Evolutionary conservation across 495 filamentous ascomycete genomes (phyloP), one percentile per base, ranked within the genome.

Genomic region (Penicillium goetzii): DNA sequence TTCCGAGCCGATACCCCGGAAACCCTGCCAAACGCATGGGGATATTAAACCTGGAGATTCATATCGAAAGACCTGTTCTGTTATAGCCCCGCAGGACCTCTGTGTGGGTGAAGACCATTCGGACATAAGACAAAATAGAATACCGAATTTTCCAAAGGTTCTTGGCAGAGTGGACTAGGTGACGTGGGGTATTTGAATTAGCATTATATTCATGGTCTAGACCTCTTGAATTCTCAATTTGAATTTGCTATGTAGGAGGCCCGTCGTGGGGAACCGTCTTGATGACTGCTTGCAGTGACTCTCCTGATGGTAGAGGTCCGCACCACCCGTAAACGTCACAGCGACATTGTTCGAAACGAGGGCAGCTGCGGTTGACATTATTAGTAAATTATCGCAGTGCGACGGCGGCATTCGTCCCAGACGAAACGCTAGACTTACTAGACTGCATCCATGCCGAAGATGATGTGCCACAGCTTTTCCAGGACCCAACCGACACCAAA

Each of bases 291-390:
- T 58, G 41, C 58, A 77, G 66, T 61, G 70, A 63, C 51, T 74
- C 67, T 41, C 73, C 75, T 10, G 73, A 71, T 34, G 75, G 63
- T 41, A 79, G 64, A 23, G 77, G 77, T 19, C 77, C 77, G 41
- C 77, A 79, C 77, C 78, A 80, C 55, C 78, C 78, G 38, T 77
- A 80, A 15, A 62, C 67, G 61, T 80, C 78, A 41, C 78, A 80
- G 10, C 78, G 78, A 61, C 78, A 80, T 71, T 80, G 78, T 43
- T 79, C 76, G 51, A 69, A 75, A 6, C 65, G 62, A 51, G 78
- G 78, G 38, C 78, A 80, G 57, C 78, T 80, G 30, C 30, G 34
- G 19, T 2, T 6, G 32, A 7, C 0, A 41, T 28, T 3, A 15
- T 55, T 4, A 58, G 65, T 58, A 60, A 51, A 30, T 30, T 54